A percentile compares a stretch with the other conserved stretches of the same genome.
Evolutionary conservation across 306 rosid species (phyloP).

Genomic region (Argentina anserina): DNA sequence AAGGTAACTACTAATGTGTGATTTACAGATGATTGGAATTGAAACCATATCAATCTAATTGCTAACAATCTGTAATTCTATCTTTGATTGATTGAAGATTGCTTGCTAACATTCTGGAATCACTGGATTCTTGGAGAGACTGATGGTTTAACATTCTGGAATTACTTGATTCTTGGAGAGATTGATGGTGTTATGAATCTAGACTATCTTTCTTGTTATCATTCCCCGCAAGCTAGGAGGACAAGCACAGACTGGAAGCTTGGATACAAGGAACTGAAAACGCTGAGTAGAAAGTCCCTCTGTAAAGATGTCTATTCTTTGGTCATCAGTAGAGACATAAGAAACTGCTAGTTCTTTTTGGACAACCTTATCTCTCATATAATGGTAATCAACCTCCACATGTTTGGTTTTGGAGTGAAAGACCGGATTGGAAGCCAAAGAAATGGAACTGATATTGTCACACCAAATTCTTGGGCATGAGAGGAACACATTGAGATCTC

Average conservation of each 20-base stretch:
- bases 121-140: too few species aligned
- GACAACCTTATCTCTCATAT: background rate
- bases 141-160: too few species aligned
- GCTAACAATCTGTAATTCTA: too few species aligned
- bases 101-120: too few species aligned
- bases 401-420: background rate
- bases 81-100: too few species aligned
- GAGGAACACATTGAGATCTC: background rate
- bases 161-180: too few species aligned
- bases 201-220: too few species aligned
- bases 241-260: background rate
- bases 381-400: background rate
- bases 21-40: too few species aligned
- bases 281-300: background rate
- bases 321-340: background rate
- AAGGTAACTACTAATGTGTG: too few species aligned
- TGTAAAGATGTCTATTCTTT: background rate
- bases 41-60: too few species aligned
- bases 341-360: background rate
- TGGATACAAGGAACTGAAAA: background rate
- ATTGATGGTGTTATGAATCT: too few species aligned
- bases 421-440: background rate
- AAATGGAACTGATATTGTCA: background rate
- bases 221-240: background rate
- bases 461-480: background rate